These are phyloP conservation scores for Exophiala calicioides DNA, from an alignment of 2,329 filamentous ascomycete species.

Conservation along the genomic window DNA sequence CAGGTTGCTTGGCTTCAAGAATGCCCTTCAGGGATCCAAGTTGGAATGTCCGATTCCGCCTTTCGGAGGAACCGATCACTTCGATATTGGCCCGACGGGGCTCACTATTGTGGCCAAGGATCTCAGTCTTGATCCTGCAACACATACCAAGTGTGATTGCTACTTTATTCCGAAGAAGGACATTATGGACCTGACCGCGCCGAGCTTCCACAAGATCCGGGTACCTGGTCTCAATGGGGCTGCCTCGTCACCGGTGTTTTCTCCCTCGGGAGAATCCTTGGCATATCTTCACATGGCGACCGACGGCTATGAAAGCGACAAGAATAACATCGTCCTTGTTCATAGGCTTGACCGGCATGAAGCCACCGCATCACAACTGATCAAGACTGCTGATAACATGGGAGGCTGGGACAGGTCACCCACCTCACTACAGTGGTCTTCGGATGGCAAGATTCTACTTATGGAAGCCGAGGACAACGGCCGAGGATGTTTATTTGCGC, in stretches of 20 bases:
- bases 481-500: slow-evolving; percentile 44
- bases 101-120: slow-evolving; percentile 46
- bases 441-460: slow-evolving; percentile 44
- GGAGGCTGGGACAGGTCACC: slow-evolving; percentile 48
- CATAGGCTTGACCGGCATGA: slow-evolving; percentile 44
- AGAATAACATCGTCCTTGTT: slow-evolving; percentile 47
- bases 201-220: slow-evolving; percentile 37
- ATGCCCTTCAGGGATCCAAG: slow-evolving; percentile 42
- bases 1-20: slow-evolving; percentile 44
- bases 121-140: slow-evolving; percentile 46
- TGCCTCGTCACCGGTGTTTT: slow-evolving; percentile 47
- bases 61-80: slow-evolving; percentile 49
- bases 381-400: slow-evolving; percentile 40
- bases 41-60: slow-evolving; percentile 52
- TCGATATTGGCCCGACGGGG: slow-evolving; percentile 48
- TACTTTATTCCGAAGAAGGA: slow-evolving; percentile 49
- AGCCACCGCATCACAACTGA: slow-evolving; percentile 30
- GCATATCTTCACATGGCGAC: slow-evolving; percentile 47
- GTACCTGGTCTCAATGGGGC: slow-evolving; percentile 43
- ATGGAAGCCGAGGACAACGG: slow-evolving; percentile 46
- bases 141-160: slow-evolving; percentile 48
- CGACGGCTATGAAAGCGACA: slow-evolving; percentile 51
- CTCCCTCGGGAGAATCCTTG: slow-evolving; percentile 46
- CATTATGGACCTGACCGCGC: slow-evolving; percentile 39
- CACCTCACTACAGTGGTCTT: slow-evolving; percentile 42